Percentiles rank a stretch among this genome's conserved stretches.
Conservation (phyloP, 2,329 filamentous ascomycete genomes). For the Juglanconis oblonga region DNA sequence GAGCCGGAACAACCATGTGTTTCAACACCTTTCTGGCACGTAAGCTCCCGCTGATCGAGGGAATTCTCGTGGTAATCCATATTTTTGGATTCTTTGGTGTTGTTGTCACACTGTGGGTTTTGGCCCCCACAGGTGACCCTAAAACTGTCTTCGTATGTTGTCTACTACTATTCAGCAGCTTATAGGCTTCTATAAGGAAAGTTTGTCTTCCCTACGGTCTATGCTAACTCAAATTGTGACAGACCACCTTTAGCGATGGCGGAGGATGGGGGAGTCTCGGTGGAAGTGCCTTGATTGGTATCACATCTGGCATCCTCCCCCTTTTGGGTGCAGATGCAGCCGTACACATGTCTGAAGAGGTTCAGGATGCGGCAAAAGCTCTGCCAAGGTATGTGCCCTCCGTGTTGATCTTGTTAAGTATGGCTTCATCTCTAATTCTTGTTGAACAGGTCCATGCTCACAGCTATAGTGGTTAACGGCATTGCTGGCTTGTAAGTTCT, state of each 20-base stretch:
- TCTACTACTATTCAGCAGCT: slow-evolving; percentile 23
- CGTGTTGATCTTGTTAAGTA: too few species aligned
- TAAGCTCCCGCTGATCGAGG: slow-evolving; percentile 40
- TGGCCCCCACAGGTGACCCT: slow-evolving; percentile 27
- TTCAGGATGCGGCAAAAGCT: slow-evolving; percentile 20
- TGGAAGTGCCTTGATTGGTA: slow-evolving; percentile 35
- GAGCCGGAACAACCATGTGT: slow-evolving; percentile 29
- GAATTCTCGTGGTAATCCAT: slow-evolving; percentile 41
- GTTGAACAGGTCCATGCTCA: not conserved
- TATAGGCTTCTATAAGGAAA: too few species aligned
- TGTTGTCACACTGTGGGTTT: slow-evolving; percentile 36
- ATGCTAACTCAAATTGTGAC: not conserved
- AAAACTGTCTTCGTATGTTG: not conserved
- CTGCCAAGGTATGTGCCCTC: slow-evolving; percentile 22
- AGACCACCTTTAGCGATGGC: slow-evolving; percentile 18
- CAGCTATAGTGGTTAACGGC: not conserved
- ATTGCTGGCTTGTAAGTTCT: slow-evolving; percentile 7
- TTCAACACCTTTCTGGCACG: slow-evolving; percentile 43
- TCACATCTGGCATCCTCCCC: slow-evolving; percentile 34
- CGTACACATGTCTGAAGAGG: slow-evolving; percentile 34
- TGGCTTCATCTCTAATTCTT: not conserved
- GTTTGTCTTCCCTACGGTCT: too few species aligned
- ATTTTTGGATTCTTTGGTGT: slow-evolving; percentile 41
- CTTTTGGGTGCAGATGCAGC: slow-evolving; percentile 31
- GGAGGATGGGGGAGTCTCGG: slow-evolving; percentile 30